phyloP scores from a whole-genome alignment of 805 yeast genomes.

The Saccharomycopsis babjevae region DNA sequence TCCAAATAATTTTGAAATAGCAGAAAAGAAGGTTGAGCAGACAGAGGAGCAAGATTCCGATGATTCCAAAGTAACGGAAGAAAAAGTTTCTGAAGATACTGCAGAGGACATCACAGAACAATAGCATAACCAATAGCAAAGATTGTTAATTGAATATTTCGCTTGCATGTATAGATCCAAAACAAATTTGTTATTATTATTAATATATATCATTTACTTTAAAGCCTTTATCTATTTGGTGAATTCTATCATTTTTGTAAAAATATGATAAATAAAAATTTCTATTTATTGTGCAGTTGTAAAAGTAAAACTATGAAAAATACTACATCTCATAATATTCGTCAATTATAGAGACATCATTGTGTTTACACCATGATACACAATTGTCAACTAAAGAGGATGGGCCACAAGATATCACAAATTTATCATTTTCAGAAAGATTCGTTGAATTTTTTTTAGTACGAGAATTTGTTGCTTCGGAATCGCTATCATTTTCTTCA shows the following conservation, averaged over 20 bases:
- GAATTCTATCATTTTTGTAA: no score
- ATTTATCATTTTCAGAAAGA: conserved; percentile 25
- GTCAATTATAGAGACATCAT: conserved; percentile 29
- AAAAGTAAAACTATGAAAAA: not conserved
- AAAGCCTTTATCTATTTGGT: no score
- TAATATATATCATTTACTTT: no score
- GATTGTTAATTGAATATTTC: no score
- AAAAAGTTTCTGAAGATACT: not conserved
- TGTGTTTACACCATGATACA: conserved; percentile 27
- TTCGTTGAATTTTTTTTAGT: conserved; percentile 21
- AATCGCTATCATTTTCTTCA: not conserved
- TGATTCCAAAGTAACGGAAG: no score
- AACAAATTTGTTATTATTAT: no score
- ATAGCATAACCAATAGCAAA: no score
- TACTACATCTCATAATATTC: conserved; percentile 32
- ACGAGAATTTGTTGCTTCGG: not conserved
- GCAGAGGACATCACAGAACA: not conserved
- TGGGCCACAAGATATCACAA: conserved; percentile 57
- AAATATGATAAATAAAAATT: no score
- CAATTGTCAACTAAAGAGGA: conserved; percentile 33
- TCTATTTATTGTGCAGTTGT: no score
- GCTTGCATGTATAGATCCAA: no score
- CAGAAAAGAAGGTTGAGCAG: not conserved
- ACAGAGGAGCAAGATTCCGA: no score
- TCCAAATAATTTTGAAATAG: not conserved